Evolutionary conservation across 768 basidiomycete species (phyloP).

Genomic region (Thelephora ganbajun): DNA sequence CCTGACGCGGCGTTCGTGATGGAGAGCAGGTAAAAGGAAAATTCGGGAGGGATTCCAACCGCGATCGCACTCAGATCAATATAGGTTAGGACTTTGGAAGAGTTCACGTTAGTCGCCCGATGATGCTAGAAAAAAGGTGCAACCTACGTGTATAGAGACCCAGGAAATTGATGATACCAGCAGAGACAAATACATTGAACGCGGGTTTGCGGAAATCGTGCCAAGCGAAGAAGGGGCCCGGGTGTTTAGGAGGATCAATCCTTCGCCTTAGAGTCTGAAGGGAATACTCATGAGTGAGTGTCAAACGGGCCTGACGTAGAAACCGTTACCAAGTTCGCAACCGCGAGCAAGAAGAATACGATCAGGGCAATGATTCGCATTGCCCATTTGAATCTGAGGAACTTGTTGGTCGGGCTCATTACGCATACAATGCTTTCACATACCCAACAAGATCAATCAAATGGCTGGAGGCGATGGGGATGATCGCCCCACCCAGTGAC

Average conservation of each 20-base stretch:
- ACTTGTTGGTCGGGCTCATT: no score
- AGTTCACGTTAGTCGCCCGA: background rate
- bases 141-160: constrained; percentile 51
- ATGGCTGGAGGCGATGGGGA: constrained; percentile 47
- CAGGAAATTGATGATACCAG: constrained; percentile 43
- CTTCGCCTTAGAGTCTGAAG: constrained; percentile 23
- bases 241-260: constrained; percentile 36
- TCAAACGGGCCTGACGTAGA: no score
- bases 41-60: constrained; percentile 31
- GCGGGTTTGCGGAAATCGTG: constrained; percentile 33
- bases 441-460: constrained; percentile 44
- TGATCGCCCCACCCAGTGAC: constrained; percentile 52
- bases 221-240: constrained; percentile 52
- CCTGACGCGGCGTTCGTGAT: constrained; percentile 56
- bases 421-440: constrained; percentile 8
- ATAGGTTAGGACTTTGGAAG: constrained; percentile 42
- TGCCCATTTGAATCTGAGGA: constrained; percentile 57
- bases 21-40: constrained; percentile 51
- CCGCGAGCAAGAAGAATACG: constrained; percentile 32
- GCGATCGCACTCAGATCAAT: constrained; percentile 40
- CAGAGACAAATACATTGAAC: constrained; percentile 43
- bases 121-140: background rate
- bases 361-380: constrained; percentile 60
- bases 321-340: constrained; percentile 35
- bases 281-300: constrained; percentile 7